A percentile compares a stretch with the other conserved stretches of the same genome.
These are phyloP conservation scores for Limnanthes douglasii DNA, from an alignment of 345 rosid species.

Conservation along the genomic window DNA sequence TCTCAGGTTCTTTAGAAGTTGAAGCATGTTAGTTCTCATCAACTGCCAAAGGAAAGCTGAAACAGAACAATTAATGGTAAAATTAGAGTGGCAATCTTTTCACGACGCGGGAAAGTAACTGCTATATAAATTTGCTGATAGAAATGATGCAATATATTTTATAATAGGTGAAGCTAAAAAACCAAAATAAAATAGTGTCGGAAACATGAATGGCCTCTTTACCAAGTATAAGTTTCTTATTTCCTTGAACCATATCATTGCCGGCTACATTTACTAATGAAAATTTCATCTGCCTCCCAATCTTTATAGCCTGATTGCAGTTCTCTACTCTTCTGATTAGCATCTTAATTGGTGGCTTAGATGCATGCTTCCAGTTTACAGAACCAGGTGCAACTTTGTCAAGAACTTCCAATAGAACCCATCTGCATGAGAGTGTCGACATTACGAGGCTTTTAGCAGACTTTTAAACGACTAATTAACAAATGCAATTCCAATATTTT, in stretches of 20 bases:
- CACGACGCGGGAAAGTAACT: too few species aligned
- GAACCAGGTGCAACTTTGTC: conserved; percentile 75
- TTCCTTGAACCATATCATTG: conserved; percentile 90
- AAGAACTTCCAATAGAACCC: conserved; percentile 84
- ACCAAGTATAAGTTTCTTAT: conserved; percentile 93
- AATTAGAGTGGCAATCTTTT: background rate
- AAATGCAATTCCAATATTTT: conserved; percentile 2
- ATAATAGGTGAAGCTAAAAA: background rate
- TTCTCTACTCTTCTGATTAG: conserved; percentile 92
- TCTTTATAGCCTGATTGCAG: conserved; percentile 81
- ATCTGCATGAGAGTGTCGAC: conserved; percentile 47
- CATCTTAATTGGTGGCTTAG: conserved; percentile 92
- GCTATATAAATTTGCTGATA: too few species aligned
- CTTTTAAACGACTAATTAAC: background rate
- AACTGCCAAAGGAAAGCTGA: conserved; percentile 89
- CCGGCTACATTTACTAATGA: conserved; percentile 85
- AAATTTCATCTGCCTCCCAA: conserved; percentile 62
- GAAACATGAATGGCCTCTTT: conserved; percentile 7
- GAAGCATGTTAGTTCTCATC: conserved; percentile 88
- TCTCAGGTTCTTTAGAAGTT: conserved; percentile 73
- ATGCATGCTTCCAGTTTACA: conserved; percentile 86
- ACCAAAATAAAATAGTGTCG: too few species aligned
- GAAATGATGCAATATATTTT: too few species aligned
- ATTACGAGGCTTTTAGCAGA: too few species aligned
- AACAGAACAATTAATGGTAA: conserved; percentile 8